A percentile compares a stretch with the other conserved stretches of the same genome.
Evolutionary conservation across 768 basidiomycete genomes (phyloP).

Genomic region (Rhizopogon vinicolor): DNA sequence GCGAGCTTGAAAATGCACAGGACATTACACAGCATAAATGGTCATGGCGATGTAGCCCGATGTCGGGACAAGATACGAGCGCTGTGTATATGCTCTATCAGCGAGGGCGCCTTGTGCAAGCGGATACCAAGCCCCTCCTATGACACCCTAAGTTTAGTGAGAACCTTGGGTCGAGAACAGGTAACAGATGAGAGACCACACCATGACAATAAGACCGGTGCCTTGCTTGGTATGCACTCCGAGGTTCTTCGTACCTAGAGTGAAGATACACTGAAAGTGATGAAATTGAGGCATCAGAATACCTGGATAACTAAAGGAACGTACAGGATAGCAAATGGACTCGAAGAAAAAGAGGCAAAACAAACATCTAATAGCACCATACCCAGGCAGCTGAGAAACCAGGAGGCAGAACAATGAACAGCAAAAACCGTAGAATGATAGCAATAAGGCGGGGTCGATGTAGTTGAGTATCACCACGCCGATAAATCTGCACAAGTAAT

Average conservation of each 20-base stretch:
- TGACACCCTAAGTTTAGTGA: slow-evolving; percentile 40
- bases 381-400: slow-evolving; percentile 45
- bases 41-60: slow-evolving; percentile 55
- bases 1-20: not conserved
- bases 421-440: slow-evolving; percentile 45
- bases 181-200: slow-evolving; percentile 4
- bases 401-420: slow-evolving; percentile 51
- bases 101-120: slow-evolving; percentile 55
- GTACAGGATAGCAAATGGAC: slow-evolving; percentile 65
- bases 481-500: slow-evolving; percentile 42
- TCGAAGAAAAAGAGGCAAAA: slow-evolving; percentile 71
- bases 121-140: slow-evolving; percentile 64
- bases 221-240: slow-evolving; percentile 56
- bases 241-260: slow-evolving; percentile 58
- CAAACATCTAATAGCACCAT: slow-evolving; percentile 52
- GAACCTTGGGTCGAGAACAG: not conserved
- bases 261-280: slow-evolving; percentile 47
- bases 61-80: slow-evolving; percentile 59
- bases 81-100: slow-evolving; percentile 41
- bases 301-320: slow-evolving; percentile 11
- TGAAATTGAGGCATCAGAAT: not conserved
- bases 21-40: slow-evolving; percentile 49
- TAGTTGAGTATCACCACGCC: slow-evolving; percentile 56
- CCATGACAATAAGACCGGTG: slow-evolving; percentile 63
- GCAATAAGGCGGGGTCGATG: slow-evolving; percentile 60